A percentile compares a stretch with the other conserved stretches of the same genome.
These are phyloP conservation scores for Andrographis paniculata DNA, from an alignment of 305 asterid genomes.

Conservation along the genomic window DNA sequence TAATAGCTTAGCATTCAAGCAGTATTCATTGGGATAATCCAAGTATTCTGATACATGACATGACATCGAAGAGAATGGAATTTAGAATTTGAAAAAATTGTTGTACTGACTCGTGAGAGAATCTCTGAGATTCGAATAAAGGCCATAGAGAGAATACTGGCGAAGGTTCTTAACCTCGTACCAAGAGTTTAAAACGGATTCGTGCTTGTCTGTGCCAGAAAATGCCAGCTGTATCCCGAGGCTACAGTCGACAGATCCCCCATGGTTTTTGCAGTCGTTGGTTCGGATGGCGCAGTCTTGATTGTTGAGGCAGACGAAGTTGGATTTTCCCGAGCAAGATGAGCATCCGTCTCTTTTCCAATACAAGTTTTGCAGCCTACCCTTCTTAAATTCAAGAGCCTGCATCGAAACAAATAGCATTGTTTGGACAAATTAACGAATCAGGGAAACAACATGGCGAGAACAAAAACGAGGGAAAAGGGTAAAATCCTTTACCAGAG, in stretches of 20 bases:
- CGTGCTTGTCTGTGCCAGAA: constrained; percentile 93
- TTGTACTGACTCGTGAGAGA: constrained; percentile 73
- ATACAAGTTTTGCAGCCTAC: constrained; percentile 83
- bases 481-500: constrained; percentile 69
- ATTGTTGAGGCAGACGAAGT: constrained; percentile 75
- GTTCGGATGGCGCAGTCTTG: constrained; percentile 92
- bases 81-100: constrained; percentile 50
- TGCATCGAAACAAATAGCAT: constrained; percentile 14
- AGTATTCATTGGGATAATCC: too few species aligned
- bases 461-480: too few species aligned
- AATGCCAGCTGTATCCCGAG: constrained; percentile 83
- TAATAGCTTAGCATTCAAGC: too few species aligned
- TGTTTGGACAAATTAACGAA: too few species aligned
- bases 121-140: constrained; percentile 61
- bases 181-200: constrained; percentile 86
- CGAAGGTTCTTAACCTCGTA: constrained; percentile 86
- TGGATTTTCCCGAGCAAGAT: constrained; percentile 55
- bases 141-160: constrained; percentile 76
- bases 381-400: constrained; percentile 88
- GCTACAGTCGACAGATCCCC: constrained; percentile 83
- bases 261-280: constrained; percentile 55
- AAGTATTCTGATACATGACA: too few species aligned
- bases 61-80: too few species aligned
- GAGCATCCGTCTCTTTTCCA: constrained; percentile 96
- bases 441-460: not conserved